A percentile compares a stretch with the other conserved stretches of the same genome.
phyloP scores from a whole-genome alignment of 441 rosid species.

The Aleurites moluccanus region DNA sequence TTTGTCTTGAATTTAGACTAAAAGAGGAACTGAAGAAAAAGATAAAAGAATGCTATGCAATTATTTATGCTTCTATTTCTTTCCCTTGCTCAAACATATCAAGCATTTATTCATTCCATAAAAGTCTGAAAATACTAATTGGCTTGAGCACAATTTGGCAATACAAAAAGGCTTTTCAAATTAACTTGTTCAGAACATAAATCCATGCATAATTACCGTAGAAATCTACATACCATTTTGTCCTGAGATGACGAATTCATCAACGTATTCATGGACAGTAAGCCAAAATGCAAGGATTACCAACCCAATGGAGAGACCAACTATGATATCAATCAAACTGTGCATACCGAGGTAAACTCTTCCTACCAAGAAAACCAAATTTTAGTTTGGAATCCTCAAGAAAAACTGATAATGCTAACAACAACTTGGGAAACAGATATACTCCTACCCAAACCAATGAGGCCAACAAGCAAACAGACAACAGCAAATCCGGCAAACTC shows the following conservation, averaged over 20 bases:
- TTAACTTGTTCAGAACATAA: background rate
- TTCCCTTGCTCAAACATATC: background rate
- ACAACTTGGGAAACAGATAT: slow-evolving; percentile 15
- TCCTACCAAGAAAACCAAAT: slow-evolving; percentile 59
- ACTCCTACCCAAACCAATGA: slow-evolving; percentile 67
- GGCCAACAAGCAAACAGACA: slow-evolving; percentile 63
- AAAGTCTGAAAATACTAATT: slow-evolving; percentile 1
- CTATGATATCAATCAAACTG: slow-evolving; percentile 74
- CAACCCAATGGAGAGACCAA: slow-evolving; percentile 74
- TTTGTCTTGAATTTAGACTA: background rate
- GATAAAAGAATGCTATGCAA: background rate
- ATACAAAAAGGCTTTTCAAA: background rate
- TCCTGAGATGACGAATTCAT: slow-evolving; percentile 65
- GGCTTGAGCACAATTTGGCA: slow-evolving; percentile 20
- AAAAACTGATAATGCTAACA: slow-evolving; percentile 7
- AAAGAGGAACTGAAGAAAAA: background rate
- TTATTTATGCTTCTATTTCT: background rate
- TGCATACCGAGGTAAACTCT: slow-evolving; percentile 99
- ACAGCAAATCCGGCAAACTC: slow-evolving; percentile 55
- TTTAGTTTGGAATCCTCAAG: slow-evolving; percentile 22
- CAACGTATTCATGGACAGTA: slow-evolving; percentile 49
- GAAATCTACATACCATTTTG: slow-evolving; percentile 62
- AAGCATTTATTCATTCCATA: background rate
- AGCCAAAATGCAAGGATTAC: slow-evolving; percentile 76
- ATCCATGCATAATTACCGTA: background rate